phyloP scores from a whole-genome alignment of 352 stramenopile genomes.

The Ochromonadaceae sp. region DNA sequence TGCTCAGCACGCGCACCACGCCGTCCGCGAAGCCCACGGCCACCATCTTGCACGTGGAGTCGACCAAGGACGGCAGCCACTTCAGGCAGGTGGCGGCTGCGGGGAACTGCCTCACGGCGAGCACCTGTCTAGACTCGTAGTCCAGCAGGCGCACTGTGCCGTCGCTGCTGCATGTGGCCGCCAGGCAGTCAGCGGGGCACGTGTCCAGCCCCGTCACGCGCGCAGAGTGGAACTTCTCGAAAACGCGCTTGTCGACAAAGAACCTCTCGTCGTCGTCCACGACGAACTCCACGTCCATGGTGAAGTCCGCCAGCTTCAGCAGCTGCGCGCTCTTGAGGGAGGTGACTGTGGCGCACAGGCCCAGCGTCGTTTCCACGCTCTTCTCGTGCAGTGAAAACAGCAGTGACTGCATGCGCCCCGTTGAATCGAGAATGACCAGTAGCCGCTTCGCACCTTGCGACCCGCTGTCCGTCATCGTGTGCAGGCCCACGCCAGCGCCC shows the following conservation, averaged over 20 bases:
- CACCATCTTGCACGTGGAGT: slow-evolving; percentile 48
- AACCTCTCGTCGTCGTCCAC: too few relatives aligned
- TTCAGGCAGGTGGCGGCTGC: slow-evolving; percentile 41
- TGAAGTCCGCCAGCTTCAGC: background rate
- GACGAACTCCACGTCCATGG: too few relatives aligned
- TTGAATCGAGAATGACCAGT: slow-evolving; percentile 21
- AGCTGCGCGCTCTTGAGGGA: too few relatives aligned
- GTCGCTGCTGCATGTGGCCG: slow-evolving; percentile 59
- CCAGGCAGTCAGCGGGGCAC: slow-evolving; percentile 63
- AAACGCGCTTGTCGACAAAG: background rate
- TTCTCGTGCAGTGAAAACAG: background rate
- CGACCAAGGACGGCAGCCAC: slow-evolving; percentile 45
- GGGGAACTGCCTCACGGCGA: slow-evolving; percentile 32
- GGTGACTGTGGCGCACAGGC: slow-evolving; percentile 1
- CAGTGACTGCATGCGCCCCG: background rate
- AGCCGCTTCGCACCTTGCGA: background rate
- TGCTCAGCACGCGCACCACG: slow-evolving; percentile 44
- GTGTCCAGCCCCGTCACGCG: slow-evolving; percentile 48
- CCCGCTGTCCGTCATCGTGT: slow-evolving; percentile 13
- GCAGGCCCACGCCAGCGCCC: slow-evolving; percentile 20
- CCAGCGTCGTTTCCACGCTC: background rate
- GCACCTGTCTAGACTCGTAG: slow-evolving; percentile 43
- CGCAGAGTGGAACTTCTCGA: slow-evolving; percentile 39
- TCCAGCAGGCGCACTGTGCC: slow-evolving; percentile 64
- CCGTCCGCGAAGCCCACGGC: slow-evolving; percentile 70